Base-by-base conservation (phyloP, 495 filamentous ascomycete genomes). In the Amphirosellinia nigrospora region DNA sequence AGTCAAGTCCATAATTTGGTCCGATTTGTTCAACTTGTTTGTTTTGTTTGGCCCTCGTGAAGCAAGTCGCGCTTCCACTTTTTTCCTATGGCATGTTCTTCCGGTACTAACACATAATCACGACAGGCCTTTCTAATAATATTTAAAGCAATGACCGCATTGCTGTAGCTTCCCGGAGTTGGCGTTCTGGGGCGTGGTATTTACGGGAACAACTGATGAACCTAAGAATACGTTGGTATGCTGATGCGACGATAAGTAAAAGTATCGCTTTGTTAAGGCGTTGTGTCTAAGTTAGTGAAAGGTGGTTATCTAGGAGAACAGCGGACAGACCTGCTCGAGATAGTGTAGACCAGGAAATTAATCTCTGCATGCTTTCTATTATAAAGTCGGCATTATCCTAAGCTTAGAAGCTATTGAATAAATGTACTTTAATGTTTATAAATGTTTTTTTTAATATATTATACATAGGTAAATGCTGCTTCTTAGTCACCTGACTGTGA, bases 1-100 rank as follows among this genome's bases (percentile, higher is more conserved):
- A 53, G 50, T 53, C 23, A 53, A 58, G 53, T 58, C 53, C 30
- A 34, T 16, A 58, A 58, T 36, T 58, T 58, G 53, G 30, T 34
- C 53, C 30, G 15, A 58, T 58, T 58, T 58, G 53, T 58, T 36
- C 53, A 58, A 58, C 53, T 58, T 58, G 30, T 58, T 58, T n/a
- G 53, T 58, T 58, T 58, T 36, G 28, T 36, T 36, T 58, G 53
- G 28, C 53, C 30, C 23, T 58, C 28, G 53, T 58, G 28, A 58
- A 58, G 30, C 19, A 36, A 58, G 53, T 58, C 11, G 53, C 53
- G 53, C 53, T 36, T 58, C 30, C 53, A 30, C 53, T 58, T 58
- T 58, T 53, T 36, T 36, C 30, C 16, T 36, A 34, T 58, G 30
- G 53, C 34, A 34, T 36, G 26, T 58, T 58, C 53, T 58, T 34